Conservation (phyloP, 306 rosid genomes). For the Casuarina glauca region DNA sequence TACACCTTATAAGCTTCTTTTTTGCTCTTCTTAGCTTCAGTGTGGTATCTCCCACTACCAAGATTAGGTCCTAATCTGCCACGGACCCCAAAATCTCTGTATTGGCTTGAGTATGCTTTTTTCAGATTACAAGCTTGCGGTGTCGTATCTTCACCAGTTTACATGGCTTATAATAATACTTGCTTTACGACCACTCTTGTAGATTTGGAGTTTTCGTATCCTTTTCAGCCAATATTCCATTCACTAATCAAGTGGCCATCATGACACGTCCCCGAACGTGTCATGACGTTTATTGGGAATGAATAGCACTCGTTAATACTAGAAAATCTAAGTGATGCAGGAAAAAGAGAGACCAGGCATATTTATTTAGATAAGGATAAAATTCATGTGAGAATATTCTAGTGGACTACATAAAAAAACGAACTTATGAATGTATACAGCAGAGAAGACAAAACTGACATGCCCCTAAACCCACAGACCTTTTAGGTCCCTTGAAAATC, state of each 20-base stretch:
- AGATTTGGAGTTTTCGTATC: not conserved
- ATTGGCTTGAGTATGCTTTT: not conserved
- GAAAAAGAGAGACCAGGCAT: conserved; percentile 33
- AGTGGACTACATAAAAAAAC: conserved; percentile 22
- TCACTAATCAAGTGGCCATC: conserved; percentile 21
- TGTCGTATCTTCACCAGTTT: not conserved
- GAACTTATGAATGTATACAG: conserved; percentile 10
- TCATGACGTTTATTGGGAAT: conserved; percentile 10
- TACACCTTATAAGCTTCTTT: not conserved
- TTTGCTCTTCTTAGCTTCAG: not conserved
- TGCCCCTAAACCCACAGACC: conserved; percentile 8
- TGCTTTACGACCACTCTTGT: conserved; percentile 22
- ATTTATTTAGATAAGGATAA: conserved; percentile 21
- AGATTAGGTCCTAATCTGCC: not conserved
- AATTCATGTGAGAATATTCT: conserved; percentile 13
- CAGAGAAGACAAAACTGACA: conserved; percentile 7
- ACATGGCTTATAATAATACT: conserved; percentile 23
- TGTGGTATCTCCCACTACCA: not conserved
- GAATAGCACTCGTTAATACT: not conserved
- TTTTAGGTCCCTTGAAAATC: conserved; percentile 7
- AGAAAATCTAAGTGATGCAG: conserved; percentile 15
- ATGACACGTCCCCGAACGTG: not conserved
- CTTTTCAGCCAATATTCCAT: conserved; percentile 6
- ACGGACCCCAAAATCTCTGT: not conserved
- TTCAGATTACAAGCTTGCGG: not conserved